phyloP scores from a whole-genome alignment of 163 green algal genomes.

The Scenedesmus sp. region DNA sequence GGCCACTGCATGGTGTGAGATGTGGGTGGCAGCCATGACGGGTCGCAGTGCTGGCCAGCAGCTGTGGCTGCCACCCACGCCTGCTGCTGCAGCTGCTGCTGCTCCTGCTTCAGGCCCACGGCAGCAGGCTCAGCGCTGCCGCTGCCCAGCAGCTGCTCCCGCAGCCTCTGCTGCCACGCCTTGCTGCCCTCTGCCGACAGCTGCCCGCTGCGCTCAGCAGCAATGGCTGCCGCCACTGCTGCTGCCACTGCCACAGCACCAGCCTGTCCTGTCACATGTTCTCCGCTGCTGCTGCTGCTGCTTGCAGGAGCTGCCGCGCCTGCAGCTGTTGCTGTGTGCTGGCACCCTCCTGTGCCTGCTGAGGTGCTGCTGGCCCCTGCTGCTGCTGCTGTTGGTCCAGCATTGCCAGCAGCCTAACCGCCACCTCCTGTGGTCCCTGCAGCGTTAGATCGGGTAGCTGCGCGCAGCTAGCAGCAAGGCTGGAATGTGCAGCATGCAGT shows the following conservation, averaged over 20 bases:
- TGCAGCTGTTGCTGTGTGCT: neutral
- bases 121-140: neutral
- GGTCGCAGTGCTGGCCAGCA: too few species aligned
- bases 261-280: neutral
- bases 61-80: neutral
- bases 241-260: conserved; percentile 5
- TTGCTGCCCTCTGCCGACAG: conserved; percentile 10
- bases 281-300: neutral
- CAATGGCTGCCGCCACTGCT: neutral
- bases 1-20: neutral
- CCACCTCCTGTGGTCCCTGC: neutral
- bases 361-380: neutral
- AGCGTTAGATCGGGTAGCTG: neutral
- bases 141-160: conserved; percentile 7
- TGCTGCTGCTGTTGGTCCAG: conserved; percentile 22
- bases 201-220: conserved; percentile 3
- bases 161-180: conserved; percentile 24
- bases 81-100: neutral
- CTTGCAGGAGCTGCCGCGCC: neutral
- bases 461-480: neutral
- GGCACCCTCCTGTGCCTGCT: neutral
- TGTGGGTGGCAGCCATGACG: neutral
- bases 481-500: neutral
- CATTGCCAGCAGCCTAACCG: conserved; percentile 17
- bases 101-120: neutral